Percentiles rank a stretch among this genome's conserved stretches.
Evolutionary conservation across 2,329 filamentous ascomycete genomes (phyloP).

Genomic region (Claviceps fusiformis): DNA sequence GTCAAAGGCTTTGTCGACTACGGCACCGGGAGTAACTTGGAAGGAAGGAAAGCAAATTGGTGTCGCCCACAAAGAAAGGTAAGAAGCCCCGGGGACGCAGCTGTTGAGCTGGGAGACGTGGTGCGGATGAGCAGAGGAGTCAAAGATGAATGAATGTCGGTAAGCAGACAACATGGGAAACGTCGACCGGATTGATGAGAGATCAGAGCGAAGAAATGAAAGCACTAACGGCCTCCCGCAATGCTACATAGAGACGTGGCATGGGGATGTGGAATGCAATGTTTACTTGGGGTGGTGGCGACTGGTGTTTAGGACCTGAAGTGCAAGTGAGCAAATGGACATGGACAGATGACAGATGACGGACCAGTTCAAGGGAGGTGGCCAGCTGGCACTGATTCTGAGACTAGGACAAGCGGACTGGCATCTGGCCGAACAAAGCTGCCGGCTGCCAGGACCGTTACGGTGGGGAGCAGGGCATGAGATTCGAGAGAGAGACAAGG

Average conservation of each 20-base stretch:
- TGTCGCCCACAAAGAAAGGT: not conserved
- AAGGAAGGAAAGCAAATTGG: not conserved
- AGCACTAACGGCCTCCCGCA: not conserved
- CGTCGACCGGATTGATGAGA: not conserved
- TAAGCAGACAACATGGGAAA: not conserved
- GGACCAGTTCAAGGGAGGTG: constrained; percentile 5
- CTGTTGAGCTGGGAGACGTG: not conserved
- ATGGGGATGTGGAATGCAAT: constrained; percentile 10
- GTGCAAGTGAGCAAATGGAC: not conserved
- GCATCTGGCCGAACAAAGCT: constrained; percentile 6
- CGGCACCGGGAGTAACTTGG: not conserved
- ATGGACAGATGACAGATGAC: constrained; percentile 1
- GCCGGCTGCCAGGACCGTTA: constrained; percentile 4
- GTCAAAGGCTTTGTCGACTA: not conserved
- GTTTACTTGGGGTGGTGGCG: constrained; percentile 6
- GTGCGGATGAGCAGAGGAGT: not conserved
- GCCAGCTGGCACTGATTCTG: constrained; percentile 7
- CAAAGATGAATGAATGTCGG: not conserved
- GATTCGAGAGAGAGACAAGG: not conserved
- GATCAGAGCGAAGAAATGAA: constrained; percentile 6
- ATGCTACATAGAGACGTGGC: not conserved
- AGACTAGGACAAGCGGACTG: constrained; percentile 7
- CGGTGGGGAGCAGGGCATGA: not conserved
- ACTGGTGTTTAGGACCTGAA: constrained; percentile 6
- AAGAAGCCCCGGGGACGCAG: not conserved